Percentiles rank a stretch among this genome's conserved stretches.
Evolutionary conservation across 1,139 yeast species (phyloP).

Genomic region (Diutina siamensis): DNA sequence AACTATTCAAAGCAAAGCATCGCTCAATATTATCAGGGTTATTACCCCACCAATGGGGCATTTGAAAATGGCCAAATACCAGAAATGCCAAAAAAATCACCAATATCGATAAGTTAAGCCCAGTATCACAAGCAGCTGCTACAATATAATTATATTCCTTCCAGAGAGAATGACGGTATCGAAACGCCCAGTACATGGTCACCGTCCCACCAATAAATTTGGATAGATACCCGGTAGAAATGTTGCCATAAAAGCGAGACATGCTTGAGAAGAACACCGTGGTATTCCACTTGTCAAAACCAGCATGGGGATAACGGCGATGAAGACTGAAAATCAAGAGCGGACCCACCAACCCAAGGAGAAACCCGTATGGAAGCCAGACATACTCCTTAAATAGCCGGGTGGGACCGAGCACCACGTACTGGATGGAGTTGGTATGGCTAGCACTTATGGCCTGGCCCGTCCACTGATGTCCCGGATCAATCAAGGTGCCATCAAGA

Average conservation of each 20-base stretch:
- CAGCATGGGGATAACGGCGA: constrained; percentile 13
- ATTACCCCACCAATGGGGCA: constrained; percentile 41
- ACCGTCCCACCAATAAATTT: constrained; percentile 34
- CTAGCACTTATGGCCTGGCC: constrained; percentile 30
- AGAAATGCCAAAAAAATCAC: constrained; percentile 26
- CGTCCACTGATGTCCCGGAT: constrained; percentile 43
- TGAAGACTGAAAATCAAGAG: constrained; percentile 21
- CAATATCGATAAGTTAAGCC: constrained; percentile 30
- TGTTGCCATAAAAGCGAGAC: constrained; percentile 36
- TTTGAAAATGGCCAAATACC: constrained; percentile 8
- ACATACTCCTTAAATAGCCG: constrained; percentile 29
- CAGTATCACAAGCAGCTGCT: constrained; percentile 41
- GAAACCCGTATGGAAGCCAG: constrained; percentile 32
- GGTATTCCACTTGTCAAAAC: constrained; percentile 30
- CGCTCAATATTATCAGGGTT: constrained; percentile 28
- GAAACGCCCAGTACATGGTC: constrained; percentile 32
- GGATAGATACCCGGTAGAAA: constrained; percentile 39
- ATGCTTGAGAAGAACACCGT: constrained; percentile 38
- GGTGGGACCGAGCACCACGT: constrained; percentile 37
- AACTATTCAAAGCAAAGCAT: constrained; percentile 18
- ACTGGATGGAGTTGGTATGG: constrained; percentile 39
- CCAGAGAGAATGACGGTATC: constrained; percentile 27
- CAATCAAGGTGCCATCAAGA: constrained; percentile 24
- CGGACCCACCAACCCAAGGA: constrained; percentile 29
- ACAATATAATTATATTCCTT: constrained; percentile 30